These are phyloP conservation scores for Lecanosticta acicola DNA, from an alignment of 2,329 filamentous ascomycete species.

Conservation along the genomic window DNA sequence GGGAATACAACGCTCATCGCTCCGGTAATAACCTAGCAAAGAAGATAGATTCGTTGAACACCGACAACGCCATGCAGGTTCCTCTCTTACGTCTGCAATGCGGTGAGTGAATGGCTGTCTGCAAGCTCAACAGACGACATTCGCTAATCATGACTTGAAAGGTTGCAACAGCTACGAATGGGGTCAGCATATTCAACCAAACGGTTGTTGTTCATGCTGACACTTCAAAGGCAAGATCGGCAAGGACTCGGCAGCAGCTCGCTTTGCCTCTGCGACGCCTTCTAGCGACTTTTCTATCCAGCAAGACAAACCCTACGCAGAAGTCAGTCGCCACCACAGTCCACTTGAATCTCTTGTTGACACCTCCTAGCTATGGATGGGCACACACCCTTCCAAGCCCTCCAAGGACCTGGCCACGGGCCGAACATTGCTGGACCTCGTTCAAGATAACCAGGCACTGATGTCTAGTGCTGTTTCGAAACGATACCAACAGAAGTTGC, in stretches of 20 bases:
- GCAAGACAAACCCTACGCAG: conserved; percentile 86
- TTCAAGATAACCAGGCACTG: conserved; percentile 78
- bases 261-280: conserved; percentile 80
- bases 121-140: conserved; percentile 1
- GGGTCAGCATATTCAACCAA: conserved; percentile 49
- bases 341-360: conserved; percentile 21
- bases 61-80: conserved; percentile 55
- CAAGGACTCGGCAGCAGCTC: conserved; percentile 77
- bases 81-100: conserved; percentile 81
- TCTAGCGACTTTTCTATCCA: conserved; percentile 69
- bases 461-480: conserved; percentile 67
- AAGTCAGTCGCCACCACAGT: conserved; percentile 52
- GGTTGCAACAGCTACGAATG: conserved; percentile 99
- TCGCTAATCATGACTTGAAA: conserved; percentile 29
- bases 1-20: no score
- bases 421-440: conserved; percentile 77
- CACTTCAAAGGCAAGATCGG: conserved; percentile 68
- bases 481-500: conserved; percentile 74
- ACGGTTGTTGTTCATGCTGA: conserved; percentile 1
- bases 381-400: conserved; percentile 91
- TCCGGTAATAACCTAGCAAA: no score
- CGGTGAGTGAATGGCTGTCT: conserved; percentile 41
- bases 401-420: conserved; percentile 83
- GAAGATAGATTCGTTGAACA: neutral
- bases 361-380: conserved; percentile 82